Evolutionary conservation across 768 basidiomycete genomes (phyloP).

Genomic region (Trametes punicea): DNA sequence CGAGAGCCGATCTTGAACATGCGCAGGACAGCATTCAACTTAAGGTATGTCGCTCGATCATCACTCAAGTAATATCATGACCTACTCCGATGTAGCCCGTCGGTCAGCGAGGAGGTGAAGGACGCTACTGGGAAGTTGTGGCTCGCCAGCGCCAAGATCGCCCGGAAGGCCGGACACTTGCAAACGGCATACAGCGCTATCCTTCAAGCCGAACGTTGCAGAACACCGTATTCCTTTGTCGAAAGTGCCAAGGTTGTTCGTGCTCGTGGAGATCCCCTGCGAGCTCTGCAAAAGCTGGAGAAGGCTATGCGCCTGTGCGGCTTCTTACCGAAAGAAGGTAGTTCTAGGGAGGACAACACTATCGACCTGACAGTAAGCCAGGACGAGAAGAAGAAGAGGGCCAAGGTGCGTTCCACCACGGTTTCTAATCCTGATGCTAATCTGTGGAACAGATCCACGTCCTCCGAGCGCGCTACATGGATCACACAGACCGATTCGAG

Average conservation of each 20-base stretch:
- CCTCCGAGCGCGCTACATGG: constrained; percentile 89
- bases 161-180: constrained; percentile 90
- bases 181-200: constrained; percentile 97
- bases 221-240: constrained; percentile 75
- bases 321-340: constrained; percentile 2
- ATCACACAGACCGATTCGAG: constrained; percentile 82
- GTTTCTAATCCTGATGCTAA: no score
- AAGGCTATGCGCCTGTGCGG: constrained; percentile 52
- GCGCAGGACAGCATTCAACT: constrained; percentile 73
- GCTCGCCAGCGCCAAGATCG: constrained; percentile 93
- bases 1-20: constrained; percentile 89
- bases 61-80: background rate
- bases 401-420: constrained; percentile 17
- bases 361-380: constrained; percentile 9
- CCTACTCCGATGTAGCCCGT: background rate
- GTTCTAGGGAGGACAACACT: background rate
- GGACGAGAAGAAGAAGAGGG: constrained; percentile 9
- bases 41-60: constrained; percentile 39
- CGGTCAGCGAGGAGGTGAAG: constrained; percentile 28
- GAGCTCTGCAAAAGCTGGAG: constrained; percentile 85
- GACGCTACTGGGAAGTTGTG: constrained; percentile 79
- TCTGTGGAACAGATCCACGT: constrained; percentile 85
- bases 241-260: constrained; percentile 87
- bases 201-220: constrained; percentile 79
- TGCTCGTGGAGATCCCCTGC: constrained; percentile 72